Conservation (phyloP, 176 grass and related monocot species). For the Cocos nucifera region DNA sequence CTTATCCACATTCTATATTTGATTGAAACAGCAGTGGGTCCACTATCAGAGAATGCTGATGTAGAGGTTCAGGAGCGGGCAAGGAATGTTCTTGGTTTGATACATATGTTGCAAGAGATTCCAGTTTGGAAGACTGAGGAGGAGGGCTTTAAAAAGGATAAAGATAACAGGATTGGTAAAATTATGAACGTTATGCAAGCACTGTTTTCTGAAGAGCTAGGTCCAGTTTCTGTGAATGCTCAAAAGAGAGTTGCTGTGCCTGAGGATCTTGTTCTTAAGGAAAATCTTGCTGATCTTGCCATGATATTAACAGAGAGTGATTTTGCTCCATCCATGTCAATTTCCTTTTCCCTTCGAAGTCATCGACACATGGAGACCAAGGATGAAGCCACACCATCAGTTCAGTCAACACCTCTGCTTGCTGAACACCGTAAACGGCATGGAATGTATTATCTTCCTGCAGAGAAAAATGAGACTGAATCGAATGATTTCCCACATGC, state of each 20-base stretch:
- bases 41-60: constrained; percentile 59
- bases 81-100: constrained; percentile 59
- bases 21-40: constrained; percentile 56
- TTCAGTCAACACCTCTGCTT: constrained; percentile 50
- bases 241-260: constrained; percentile 53
- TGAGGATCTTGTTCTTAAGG: constrained; percentile 43
- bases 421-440: constrained; percentile 79
- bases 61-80: constrained; percentile 83
- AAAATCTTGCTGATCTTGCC: constrained; percentile 46
- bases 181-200: constrained; percentile 39
- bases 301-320: constrained; percentile 40
- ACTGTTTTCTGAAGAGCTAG: constrained; percentile 71
- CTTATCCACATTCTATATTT: constrained; percentile 51
- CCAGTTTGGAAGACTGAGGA: constrained; percentile 26
- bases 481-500: constrained; percentile 55
- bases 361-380: constrained; percentile 17
- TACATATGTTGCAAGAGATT: constrained; percentile 34
- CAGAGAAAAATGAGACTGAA: constrained; percentile 42
- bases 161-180: constrained; percentile 20
- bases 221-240: constrained; percentile 68
- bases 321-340: constrained; percentile 30
- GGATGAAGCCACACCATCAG: constrained; percentile 27
- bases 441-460: constrained; percentile 66
- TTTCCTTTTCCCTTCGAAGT: constrained; percentile 32
- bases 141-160: constrained; percentile 13